phyloP scores from a whole-genome alignment of 352 stramenopile genomes.

The Globisporangium okanoganense region DNA sequence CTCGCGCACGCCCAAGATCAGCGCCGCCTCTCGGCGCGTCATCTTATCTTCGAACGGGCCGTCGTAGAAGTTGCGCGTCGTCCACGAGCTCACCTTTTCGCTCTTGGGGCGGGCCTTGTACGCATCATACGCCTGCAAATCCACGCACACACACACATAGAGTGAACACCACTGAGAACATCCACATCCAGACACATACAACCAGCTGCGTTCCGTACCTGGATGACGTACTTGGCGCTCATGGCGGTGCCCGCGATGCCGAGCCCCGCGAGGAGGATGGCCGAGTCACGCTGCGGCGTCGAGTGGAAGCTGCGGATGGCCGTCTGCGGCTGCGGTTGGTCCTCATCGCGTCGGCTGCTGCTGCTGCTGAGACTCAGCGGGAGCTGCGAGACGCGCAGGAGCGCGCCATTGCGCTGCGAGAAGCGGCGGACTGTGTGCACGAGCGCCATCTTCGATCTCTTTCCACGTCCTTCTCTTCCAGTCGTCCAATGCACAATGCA shows the following conservation, averaged over 20 bases:
- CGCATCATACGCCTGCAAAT: slow-evolving; percentile 50
- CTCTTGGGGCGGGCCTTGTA: slow-evolving; percentile 76
- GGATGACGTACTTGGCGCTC: slow-evolving; percentile 73
- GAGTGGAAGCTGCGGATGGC: slow-evolving; percentile 57
- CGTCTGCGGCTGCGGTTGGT: slow-evolving; percentile 2
- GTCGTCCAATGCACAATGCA: slow-evolving; percentile 1
- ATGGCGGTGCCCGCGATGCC: slow-evolving; percentile 69
- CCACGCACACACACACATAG: background rate
- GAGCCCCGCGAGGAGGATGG: slow-evolving; percentile 56
- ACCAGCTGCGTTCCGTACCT: slow-evolving; percentile 21
- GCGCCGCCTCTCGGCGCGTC: slow-evolving; percentile 96
- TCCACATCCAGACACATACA: background rate
- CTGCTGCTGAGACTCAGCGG: background rate
- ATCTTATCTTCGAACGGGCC: slow-evolving; percentile 99
- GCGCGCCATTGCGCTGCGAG: slow-evolving; percentile 8
- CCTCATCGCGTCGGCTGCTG: background rate
- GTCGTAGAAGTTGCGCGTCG: slow-evolving; percentile 92
- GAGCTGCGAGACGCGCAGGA: slow-evolving; percentile 8
- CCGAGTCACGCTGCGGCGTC: slow-evolving; percentile 58
- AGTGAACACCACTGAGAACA: background rate
- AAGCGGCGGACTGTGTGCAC: slow-evolving; percentile 5
- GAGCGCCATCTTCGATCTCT: slow-evolving; percentile 10
- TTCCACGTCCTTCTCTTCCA: background rate
- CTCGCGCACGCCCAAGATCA: slow-evolving; percentile 98
- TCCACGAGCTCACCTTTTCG: slow-evolving; percentile 55